Conservation (phyloP, 2,329 filamentous ascomycete species). For the Hymenoscyphus fructigenus region DNA sequence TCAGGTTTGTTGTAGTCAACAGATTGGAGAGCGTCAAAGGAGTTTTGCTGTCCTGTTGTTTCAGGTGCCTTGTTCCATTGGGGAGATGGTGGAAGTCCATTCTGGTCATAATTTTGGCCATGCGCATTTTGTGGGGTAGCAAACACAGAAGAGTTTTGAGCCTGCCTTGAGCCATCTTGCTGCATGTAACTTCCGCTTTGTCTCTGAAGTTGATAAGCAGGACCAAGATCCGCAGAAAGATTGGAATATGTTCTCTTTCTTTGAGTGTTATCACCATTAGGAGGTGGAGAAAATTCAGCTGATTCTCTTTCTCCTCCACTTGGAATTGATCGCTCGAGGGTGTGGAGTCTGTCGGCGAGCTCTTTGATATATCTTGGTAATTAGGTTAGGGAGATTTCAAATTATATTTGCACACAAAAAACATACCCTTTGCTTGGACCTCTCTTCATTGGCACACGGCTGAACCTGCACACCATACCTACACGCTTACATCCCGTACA, state of each 20-base stretch:
- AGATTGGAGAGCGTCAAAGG: conserved; percentile 30
- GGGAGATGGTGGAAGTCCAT: conserved; percentile 31
- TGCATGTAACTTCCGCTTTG: conserved; percentile 25
- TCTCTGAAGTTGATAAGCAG: conserved; percentile 40
- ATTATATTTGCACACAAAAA: neutral
- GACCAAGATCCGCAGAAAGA: conserved; percentile 47
- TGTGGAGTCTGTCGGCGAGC: conserved; percentile 79
- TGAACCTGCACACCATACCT: conserved; percentile 78
- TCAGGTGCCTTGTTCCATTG: conserved; percentile 37
- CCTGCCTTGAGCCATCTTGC: conserved; percentile 28
- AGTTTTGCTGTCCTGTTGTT: conserved; percentile 24
- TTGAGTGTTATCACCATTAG: conserved; percentile 38
- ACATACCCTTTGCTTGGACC: conserved; percentile 83
- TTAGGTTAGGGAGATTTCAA: conserved; percentile 8
- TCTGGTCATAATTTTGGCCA: conserved; percentile 32
- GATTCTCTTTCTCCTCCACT: conserved; percentile 51
- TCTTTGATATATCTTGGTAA: conserved; percentile 79
- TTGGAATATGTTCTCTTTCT: conserved; percentile 49
- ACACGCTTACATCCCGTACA: conserved; percentile 82
- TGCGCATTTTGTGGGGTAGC: too few species aligned
- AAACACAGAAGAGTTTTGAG: conserved; percentile 16
- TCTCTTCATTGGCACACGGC: conserved; percentile 81
- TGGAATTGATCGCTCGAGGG: conserved; percentile 72
- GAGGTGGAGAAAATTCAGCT: conserved; percentile 54
- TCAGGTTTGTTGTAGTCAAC: conserved; percentile 31